Percentiles rank a stretch among this genome's conserved stretches.
Evolutionary conservation across 805 yeast genomes (phyloP).

Genomic region (Phaffomyces thermotolerans): DNA sequence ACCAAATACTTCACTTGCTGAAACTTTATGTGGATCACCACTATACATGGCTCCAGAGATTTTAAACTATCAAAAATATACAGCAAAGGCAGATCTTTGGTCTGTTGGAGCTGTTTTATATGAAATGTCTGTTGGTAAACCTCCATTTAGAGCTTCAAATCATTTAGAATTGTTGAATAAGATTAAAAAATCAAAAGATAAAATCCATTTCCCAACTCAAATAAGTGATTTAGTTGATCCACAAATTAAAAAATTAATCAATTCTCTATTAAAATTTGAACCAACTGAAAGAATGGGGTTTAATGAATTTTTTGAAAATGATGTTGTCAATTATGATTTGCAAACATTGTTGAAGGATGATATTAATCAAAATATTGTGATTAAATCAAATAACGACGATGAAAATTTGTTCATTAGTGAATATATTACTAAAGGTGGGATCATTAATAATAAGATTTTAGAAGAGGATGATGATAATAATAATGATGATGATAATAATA

Average conservation of each 20-base stretch:
- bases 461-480: conserved; percentile 10
- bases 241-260: conserved; percentile 61
- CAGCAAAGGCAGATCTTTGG: conserved; percentile 97
- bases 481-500: conserved; percentile 7
- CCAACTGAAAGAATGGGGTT: conserved; percentile 87
- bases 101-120: conserved; percentile 94
- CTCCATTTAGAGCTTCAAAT: conserved; percentile 91
- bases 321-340: conserved; percentile 52
- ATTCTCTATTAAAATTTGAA: conserved; percentile 69
- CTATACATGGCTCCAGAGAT: conserved; percentile 99
- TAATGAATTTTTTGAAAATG: conserved; percentile 76
- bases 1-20: conserved; percentile 92
- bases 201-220: conserved; percentile 68
- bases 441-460: conserved; percentile 15
- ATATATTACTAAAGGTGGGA: conserved; percentile 41
- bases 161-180: conserved; percentile 84
- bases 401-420: conserved; percentile 83
- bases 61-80: conserved; percentile 85
- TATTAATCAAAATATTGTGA: too few species aligned
- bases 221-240: conserved; percentile 42
- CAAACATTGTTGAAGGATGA: conserved; percentile 24
- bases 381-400: conserved; percentile 44
- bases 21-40: conserved; percentile 96
- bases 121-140: conserved; percentile 95
- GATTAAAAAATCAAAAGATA: conserved; percentile 76